Evolutionary conservation across 139 green algal species (phyloP), one percentile per base, ranked within the genome.

Genomic region (Astrephomene gubernaculifera): DNA sequence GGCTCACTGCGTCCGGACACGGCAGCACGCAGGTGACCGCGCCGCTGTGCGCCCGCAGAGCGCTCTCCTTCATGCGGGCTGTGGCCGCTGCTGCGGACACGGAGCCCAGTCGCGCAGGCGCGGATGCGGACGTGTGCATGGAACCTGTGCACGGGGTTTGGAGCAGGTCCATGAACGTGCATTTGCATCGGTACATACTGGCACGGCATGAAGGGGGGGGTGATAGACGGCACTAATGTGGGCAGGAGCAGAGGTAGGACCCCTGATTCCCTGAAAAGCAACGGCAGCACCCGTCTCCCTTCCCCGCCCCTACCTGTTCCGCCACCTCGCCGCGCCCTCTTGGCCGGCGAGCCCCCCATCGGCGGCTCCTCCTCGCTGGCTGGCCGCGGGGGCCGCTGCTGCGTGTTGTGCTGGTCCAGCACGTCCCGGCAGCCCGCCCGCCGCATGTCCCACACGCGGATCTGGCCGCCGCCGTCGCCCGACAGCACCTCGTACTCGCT

Each of bases 401-500:
- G 78, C 57, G 90, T 91, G 60, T 78, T 17, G 49, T 96, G 83
- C 88, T 94, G 83, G 79, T 97, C 93, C 36, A 97, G 89, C 2
- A 95, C 35, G 1, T 83, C 88, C 0, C 91, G 60, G 29, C 90
- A 88, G 24, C 94, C 93, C 1, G 93, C 82, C 21, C 91, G 90
- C 14, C 95, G 88, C 7, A 97, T 89, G 84, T 98, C 95, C 95
- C 95, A 98, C 53, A 96, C 73, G 19, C 93, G 87, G 27, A 97
- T 73, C 90, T 95, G 91, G 1, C 92, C 93, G 24, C 45, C n/a
- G 2, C 53, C 82, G 67, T 92, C 94, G 21, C 94, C 95, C 31
- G 92, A 94, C 19, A 93, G 54, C 31, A 98, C 73, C 76, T 98
- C 81, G 78, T 91, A 95, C 79, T 98, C 94, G 41, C 52, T 91